A percentile compares a stretch with the other conserved stretches of the same genome.
phyloP scores from a whole-genome alignment of 2,329 filamentous ascomycete genomes.

The Whalleya microplaca region DNA sequence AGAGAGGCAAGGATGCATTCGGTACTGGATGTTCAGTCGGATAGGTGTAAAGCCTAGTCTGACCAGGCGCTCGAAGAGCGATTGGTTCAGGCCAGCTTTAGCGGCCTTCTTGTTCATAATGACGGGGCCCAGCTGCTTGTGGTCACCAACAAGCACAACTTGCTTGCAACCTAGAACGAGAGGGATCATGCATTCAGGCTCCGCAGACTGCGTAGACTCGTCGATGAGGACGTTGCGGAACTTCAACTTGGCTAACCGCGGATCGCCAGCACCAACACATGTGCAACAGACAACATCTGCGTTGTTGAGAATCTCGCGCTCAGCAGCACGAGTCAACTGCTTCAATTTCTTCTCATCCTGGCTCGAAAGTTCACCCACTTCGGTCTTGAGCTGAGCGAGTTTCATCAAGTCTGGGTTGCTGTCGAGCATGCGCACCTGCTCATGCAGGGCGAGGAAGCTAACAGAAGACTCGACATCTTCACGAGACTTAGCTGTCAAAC shows the following conservation, averaged over 20 bases:
- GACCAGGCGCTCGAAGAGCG: slow-evolving; percentile 95
- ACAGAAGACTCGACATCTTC: slow-evolving; percentile 99
- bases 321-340: slow-evolving; percentile 88
- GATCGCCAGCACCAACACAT: slow-evolving; percentile 95
- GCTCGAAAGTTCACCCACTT: slow-evolving; percentile 88
- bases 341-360: slow-evolving; percentile 99
- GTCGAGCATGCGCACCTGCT: slow-evolving; percentile 97
- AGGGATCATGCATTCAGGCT: slow-evolving; percentile 99
- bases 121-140: slow-evolving; percentile 95
- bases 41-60: slow-evolving; percentile 90
- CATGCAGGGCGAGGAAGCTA: slow-evolving; percentile 90
- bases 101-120: slow-evolving; percentile 99
- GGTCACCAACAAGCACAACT: slow-evolving; percentile 96
- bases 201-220: slow-evolving; percentile 96
- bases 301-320: slow-evolving; percentile 92
- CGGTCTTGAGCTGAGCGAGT: slow-evolving; percentile 88
- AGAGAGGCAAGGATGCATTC: slow-evolving; percentile 97
- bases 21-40: slow-evolving; percentile 94
- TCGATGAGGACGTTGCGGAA: slow-evolving; percentile 98
- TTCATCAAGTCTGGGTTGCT: slow-evolving; percentile 93
- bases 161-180: slow-evolving; percentile 97
- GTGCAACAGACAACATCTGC: slow-evolving; percentile 99
- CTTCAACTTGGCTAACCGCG: slow-evolving; percentile 93
- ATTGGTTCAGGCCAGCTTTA: slow-evolving; percentile 96
- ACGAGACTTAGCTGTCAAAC: slow-evolving; percentile 96